phyloP scores from a whole-genome alignment of 139 green algal species.

The Chlorella sp. region DNA sequence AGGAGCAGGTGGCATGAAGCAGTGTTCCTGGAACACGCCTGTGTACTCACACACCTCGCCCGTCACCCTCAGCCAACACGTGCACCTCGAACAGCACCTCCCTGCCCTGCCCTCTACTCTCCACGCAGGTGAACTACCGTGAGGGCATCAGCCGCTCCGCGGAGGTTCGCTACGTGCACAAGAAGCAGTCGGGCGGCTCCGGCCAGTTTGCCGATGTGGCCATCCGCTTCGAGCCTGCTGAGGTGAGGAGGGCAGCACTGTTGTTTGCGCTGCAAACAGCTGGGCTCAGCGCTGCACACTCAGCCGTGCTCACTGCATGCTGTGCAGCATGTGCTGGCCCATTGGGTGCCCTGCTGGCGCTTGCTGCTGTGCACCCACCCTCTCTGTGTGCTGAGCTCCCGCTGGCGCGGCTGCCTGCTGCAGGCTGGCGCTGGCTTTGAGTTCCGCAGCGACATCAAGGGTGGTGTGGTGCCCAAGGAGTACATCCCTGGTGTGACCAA shows the following conservation, averaged over 20 bases:
- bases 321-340: no score
- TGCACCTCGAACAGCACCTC: neutral
- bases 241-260: conserved; percentile 53
- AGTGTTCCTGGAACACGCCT: no score
- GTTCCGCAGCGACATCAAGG: conserved; percentile 98
- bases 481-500: conserved; percentile 98
- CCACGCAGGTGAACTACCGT: conserved; percentile 97
- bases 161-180: conserved; percentile 96
- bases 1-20: no score
- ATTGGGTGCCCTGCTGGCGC: no score
- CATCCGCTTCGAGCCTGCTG: conserved; percentile 96
- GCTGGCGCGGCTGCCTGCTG: no score
- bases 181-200: conserved; percentile 98
- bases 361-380: no score
- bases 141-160: conserved; percentile 89
- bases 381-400: no score
- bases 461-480: conserved; percentile 96
- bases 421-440: conserved; percentile 90
- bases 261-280: no score
- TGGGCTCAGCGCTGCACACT: no score
- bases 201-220: conserved; percentile 98
- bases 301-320: no score
- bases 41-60: no score
- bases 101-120: neutral
- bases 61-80: no score